Conservation (phyloP, 2,329 filamentous ascomycete species). For the Ambrosiella xylebori region DNA sequence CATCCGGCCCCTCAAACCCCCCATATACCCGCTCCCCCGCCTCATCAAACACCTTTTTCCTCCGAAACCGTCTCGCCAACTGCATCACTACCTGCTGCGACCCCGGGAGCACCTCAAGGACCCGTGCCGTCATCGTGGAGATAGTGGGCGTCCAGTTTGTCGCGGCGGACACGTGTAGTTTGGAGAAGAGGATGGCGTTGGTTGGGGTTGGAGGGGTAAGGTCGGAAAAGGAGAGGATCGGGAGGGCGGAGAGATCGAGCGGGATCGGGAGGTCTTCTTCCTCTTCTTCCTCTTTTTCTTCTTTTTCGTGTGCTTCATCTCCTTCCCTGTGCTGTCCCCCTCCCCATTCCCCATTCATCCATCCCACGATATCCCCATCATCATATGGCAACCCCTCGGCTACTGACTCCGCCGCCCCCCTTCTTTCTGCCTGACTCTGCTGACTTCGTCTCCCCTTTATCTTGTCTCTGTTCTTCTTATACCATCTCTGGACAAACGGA, state of each 20-base stretch:
- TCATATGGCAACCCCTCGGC: neutral
- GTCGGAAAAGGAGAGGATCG: neutral
- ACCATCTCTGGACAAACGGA: slow-evolving; percentile 81
- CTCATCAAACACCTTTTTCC: neutral
- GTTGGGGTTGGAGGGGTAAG: neutral
- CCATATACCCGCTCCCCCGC: neutral
- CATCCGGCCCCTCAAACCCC: neutral
- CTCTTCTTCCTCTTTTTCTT: neutral
- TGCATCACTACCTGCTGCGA: neutral
- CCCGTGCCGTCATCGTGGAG: neutral
- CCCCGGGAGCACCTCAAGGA: neutral
- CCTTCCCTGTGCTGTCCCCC: neutral
- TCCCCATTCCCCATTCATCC: neutral
- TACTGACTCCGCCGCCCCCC: too few species aligned
- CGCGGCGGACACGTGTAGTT: neutral
- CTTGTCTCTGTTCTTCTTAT: slow-evolving; percentile 23
- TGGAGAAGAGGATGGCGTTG: neutral
- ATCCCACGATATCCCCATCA: neutral
- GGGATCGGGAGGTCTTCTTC: neutral
- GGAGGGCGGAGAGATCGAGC: neutral
- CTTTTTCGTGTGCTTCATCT: neutral
- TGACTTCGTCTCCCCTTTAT: too few species aligned
- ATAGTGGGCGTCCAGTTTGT: neutral
- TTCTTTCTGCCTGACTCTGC: too few species aligned
- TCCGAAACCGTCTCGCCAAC: neutral